Conservation (phyloP, 306 rosid species). For the Fragaria vesca region DNA sequence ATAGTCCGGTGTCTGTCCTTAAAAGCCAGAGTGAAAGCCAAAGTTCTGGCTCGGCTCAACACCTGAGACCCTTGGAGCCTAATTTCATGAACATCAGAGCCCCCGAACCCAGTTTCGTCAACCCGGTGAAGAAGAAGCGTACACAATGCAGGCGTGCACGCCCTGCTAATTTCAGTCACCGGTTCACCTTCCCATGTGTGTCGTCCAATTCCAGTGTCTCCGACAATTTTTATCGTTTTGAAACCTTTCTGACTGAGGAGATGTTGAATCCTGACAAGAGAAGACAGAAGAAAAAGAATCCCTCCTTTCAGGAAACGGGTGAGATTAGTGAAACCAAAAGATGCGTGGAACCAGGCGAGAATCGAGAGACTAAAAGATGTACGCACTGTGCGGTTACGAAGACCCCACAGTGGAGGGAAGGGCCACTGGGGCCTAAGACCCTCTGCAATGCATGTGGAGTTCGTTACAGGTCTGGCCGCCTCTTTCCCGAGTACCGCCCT, state of each 20-base stretch:
- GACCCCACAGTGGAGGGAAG: conserved; percentile 95
- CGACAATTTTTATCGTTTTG: conserved; percentile 20
- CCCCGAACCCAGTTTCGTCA: conserved; percentile 28
- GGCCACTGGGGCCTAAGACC: conserved; percentile 85
- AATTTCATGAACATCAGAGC: conserved; percentile 39
- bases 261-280: conserved; percentile 26
- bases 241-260: conserved; percentile 23
- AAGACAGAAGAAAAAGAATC: conserved; percentile 36
- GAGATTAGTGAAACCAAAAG: conserved; percentile 3
- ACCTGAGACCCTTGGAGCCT: conserved; percentile 33
- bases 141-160: conserved; percentile 63
- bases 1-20: conserved; percentile 71
- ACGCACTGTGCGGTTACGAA: conserved; percentile 66
- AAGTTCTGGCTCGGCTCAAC: conserved; percentile 56
- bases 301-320: conserved; percentile 21
- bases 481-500: conserved; percentile 81
- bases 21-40: conserved; percentile 72
- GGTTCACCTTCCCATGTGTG: conserved; percentile 19
- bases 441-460: conserved; percentile 92
- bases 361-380: conserved; percentile 42
- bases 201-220: conserved; percentile 18
- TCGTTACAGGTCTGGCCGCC: conserved; percentile 84
- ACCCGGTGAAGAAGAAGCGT: conserved; percentile 39
- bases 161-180: conserved; percentile 34
- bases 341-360: conserved; percentile 15